Base-by-base conservation (phyloP, 75 land plant species). In the Selaginella tamariscina region DNA sequence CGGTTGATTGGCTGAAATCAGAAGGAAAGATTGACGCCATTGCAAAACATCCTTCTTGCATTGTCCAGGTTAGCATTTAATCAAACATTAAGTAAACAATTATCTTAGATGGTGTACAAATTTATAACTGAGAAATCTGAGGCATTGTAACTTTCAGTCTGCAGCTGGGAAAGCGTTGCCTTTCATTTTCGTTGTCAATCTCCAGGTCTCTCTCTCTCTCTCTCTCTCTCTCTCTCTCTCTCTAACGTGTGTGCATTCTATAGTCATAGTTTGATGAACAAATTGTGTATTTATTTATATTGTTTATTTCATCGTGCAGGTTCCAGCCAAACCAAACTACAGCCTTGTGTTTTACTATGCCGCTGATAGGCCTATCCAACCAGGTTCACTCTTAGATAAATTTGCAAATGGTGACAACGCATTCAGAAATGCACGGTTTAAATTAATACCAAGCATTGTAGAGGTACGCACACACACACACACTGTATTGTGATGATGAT, bases 61-160 rank as follows among this genome's bases (percentile, higher is more conserved):
- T 89, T 66, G 98, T 89, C 71, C 98, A 93, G 95, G 97, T 92
- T 69, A n/a, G 15, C n/a, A n/a, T n/a, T n/a, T n/a, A n/a, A n/a
- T n/a, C n/a, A n/a, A n/a, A n/a, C n/a, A n/a, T 65, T 2, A 39
- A 56, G 0, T 8, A 27, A 54, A 64, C 30, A 24, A 1, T 65
- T 66, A 1, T 29, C 11, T 26, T 65, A 2, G 66, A n/a, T n/a
- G n/a, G n/a, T n/a, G 66, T 62, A 5, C 49, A 5, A 39, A 39
- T 39, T 39, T 39, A 39, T 39, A 39, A 5, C 15, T 15, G 5
- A 5, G 49, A 5, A 2, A 54, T 8, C 66, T 55, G n/a, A n/a
- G n/a, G n/a, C n/a, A n/a, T n/a, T n/a, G n/a, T n/a, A n/a, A n/a
- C n/a, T 74, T 68, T 69, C 88, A 88, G 92, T 75, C 79, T 31